A percentile compares a stretch with the other conserved stretches of the same genome.
phyloP scores from a whole-genome alignment of 306 rosid species.

The Malus sieversii region DNA sequence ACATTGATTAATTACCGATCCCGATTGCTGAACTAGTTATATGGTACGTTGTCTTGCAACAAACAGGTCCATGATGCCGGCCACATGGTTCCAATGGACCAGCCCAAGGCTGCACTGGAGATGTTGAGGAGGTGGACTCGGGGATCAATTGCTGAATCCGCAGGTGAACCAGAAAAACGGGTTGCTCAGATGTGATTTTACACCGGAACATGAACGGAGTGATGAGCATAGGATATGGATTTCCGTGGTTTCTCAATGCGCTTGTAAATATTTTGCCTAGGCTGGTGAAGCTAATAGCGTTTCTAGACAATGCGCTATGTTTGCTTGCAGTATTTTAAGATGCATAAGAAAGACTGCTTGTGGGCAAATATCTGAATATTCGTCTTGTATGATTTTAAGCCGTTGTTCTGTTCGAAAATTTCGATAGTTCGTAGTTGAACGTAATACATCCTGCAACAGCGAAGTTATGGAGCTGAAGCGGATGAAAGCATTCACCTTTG shows the following conservation, averaged over 20 bases:
- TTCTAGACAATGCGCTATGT: background rate
- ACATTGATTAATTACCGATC: background rate
- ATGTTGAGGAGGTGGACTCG: conserved; percentile 87
- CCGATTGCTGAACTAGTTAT: conserved; percentile 8
- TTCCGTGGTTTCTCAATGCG: conserved; percentile 6
- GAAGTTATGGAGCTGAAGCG: too few species aligned
- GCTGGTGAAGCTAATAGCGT: background rate
- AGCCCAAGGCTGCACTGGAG: conserved; percentile 86
- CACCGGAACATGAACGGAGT: background rate
- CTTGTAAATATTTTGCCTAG: conserved; percentile 13
- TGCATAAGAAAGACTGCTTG: background rate
- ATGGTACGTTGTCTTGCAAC: conserved; percentile 7
- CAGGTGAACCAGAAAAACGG: conserved; percentile 23
- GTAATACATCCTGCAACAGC: too few species aligned
- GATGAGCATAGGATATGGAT: background rate
- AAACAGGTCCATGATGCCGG: conserved; percentile 91
- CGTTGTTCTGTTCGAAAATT: background rate
- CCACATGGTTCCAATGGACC: conserved; percentile 99
- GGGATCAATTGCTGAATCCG: conserved; percentile 50
- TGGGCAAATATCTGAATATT: background rate
- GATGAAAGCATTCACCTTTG: too few species aligned
- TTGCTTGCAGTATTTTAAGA: background rate
- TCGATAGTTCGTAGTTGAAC: too few species aligned
- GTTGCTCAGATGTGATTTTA: conserved; percentile 50
- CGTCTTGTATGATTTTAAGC: background rate